These are phyloP conservation scores for Murraya paniculata DNA, from an alignment of 345 rosid genomes.

Conservation along the genomic window DNA sequence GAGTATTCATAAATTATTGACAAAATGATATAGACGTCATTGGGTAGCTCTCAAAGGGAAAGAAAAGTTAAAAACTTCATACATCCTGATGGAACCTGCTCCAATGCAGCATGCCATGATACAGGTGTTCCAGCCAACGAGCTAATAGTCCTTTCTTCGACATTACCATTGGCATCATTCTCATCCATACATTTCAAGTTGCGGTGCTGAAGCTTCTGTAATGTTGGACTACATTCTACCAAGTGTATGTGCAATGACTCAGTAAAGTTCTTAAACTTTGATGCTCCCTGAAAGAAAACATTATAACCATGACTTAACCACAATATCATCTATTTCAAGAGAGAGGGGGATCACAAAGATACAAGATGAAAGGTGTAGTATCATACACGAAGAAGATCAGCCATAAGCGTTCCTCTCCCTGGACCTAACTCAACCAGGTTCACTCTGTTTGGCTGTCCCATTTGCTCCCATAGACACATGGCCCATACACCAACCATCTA, in stretches of 20 bases:
- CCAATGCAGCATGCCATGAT: conserved; percentile 74
- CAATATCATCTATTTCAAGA: conserved; percentile 13
- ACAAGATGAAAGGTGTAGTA: conserved; percentile 10
- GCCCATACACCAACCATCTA: conserved; percentile 93
- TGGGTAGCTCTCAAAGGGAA: conserved; percentile 11
- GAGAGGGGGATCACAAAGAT: background rate
- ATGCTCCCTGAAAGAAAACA: conserved; percentile 54
- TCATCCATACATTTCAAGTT: conserved; percentile 64
- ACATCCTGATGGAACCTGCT: conserved; percentile 88
- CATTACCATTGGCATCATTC: conserved; percentile 23
- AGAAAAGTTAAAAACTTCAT: conserved; percentile 28
- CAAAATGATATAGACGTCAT: background rate
- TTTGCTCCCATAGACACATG: conserved; percentile 93
- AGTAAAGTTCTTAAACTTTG: conserved; percentile 74
- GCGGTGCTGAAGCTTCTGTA: conserved; percentile 69
- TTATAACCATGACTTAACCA: background rate
- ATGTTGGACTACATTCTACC: conserved; percentile 86
- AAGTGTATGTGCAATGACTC: conserved; percentile 71
- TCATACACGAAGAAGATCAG: conserved; percentile 84
- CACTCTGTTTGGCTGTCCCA: conserved; percentile 75
- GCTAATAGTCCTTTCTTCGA: conserved; percentile 46
- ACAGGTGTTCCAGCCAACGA: conserved; percentile 62
- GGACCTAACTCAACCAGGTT: conserved; percentile 95
- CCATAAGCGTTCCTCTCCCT: conserved; percentile 94
- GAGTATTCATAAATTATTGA: background rate